Base-by-base conservation (phyloP, 2,329 filamentous ascomycete genomes). In the Claviceps quebecensis region DNA sequence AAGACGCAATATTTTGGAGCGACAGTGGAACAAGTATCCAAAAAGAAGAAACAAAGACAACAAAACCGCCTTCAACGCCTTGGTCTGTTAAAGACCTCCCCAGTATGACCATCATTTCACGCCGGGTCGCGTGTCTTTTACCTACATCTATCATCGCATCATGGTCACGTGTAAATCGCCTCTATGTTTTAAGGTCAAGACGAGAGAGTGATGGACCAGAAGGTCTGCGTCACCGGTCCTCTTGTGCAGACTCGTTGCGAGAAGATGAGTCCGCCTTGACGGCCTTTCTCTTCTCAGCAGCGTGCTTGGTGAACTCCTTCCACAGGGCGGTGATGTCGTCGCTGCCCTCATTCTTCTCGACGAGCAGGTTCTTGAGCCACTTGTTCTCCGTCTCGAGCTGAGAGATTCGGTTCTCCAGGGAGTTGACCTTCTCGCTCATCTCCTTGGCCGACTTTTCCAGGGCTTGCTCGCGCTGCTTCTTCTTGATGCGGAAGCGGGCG, bases 391-490 rank as follows among this genome's bases (percentile, higher is more conserved):
- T 85, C 70, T 88, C 84, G n/a, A 91, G 77, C 61, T 88, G 83
- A 53, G 78, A 77, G 51, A 93, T 83, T 53, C 81, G 80, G 60
- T 76, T 76, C 68, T 94, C 86, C 6, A 95, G 75, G 17, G 74
- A 72, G 17, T 78, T 73, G 49, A 90, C 85, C 70, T 89, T 89
- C 45, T 93, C 86, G 29, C 80, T 80, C 69, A 91, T 86, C 58
- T 94, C 88, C 67, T 89, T 88, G 60, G 87, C 83, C 3, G 81
- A 84, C 61, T 81, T 81, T 67, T 91, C 87, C 49, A 94, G 80
- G 8, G 86, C 84, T 67, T 90, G 86, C 72, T 95, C 88, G 48
- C 88, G 84, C 70, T 93, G 87, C 80, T 95, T 95, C 83, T 95
- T 95, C 81, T 95, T 95, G 65, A 93, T 81, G 54, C 88, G 84